These are phyloP conservation scores for Botrytis byssoidea DNA, from an alignment of 2,329 filamentous ascomycete genomes.

Conservation along the genomic window DNA sequence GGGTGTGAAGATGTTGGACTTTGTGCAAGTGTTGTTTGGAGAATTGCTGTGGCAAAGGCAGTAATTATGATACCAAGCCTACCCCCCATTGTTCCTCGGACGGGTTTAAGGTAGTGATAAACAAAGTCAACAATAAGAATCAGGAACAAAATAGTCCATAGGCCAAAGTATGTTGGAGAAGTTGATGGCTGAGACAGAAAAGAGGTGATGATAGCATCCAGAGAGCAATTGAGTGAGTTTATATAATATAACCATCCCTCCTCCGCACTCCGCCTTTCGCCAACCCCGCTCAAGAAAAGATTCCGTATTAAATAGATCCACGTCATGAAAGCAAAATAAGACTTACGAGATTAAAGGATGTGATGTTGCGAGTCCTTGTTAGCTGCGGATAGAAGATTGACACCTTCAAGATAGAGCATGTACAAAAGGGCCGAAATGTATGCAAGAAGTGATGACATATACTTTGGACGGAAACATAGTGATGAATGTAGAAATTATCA, in stretches of 20 bases:
- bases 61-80: slow-evolving; percentile 23
- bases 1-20: slow-evolving; percentile 23
- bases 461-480: not conserved
- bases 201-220: not conserved
- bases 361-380: not conserved
- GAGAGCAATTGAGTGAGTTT: not conserved
- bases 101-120: not conserved
- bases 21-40: slow-evolving; percentile 25
- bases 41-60: slow-evolving; percentile 22
- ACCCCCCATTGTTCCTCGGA: slow-evolving; percentile 24
- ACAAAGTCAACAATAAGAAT: not conserved
- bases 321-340: not conserved
- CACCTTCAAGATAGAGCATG: not conserved
- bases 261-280: not conserved
- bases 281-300: not conserved
- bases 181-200: not conserved
- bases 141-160: not conserved
- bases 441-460: not conserved
- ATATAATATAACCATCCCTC: not conserved
- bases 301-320: not conserved
- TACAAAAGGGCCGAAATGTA: not conserved
- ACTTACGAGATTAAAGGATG: not conserved
- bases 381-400: not conserved
- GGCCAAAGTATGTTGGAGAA: not conserved
- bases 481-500: not conserved